A percentile compares a stretch with the other conserved stretches of the same genome.
phyloP scores from a whole-genome alignment of 257 asterid species.

The Rubia yunnanensis region DNA sequence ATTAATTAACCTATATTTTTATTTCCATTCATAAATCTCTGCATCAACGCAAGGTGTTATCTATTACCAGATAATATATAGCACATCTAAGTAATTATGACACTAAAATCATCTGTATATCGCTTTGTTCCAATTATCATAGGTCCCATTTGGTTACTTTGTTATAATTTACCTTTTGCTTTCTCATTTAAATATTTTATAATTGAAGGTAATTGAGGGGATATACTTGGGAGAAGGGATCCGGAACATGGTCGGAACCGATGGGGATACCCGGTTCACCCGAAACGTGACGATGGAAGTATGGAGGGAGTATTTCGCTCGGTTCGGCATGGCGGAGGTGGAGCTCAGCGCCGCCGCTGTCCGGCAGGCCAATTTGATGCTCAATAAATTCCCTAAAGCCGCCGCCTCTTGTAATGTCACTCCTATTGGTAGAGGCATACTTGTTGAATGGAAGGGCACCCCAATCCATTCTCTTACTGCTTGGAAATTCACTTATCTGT shows the following conservation, averaged over 20 bases:
- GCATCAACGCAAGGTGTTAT: no score
- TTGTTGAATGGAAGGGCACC: slow-evolving; percentile 37
- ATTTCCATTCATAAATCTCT: no score
- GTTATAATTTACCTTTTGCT: no score
- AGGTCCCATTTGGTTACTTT: no score
- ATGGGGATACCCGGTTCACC: slow-evolving; percentile 37
- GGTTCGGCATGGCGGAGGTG: slow-evolving; percentile 33
- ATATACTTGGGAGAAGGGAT: slow-evolving; percentile 47
- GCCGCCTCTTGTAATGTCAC: slow-evolving; percentile 15
- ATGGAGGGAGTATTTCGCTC: slow-evolving; percentile 52
- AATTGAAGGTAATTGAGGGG: slow-evolving; percentile 23
- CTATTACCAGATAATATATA: no score
- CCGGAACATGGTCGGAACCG: slow-evolving; percentile 39
- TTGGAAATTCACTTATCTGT: slow-evolving; percentile 31
- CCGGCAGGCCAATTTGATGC: slow-evolving; percentile 31
- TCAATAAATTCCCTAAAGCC: slow-evolving; percentile 21
- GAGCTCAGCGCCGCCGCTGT: slow-evolving; percentile 26
- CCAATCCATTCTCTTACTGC: slow-evolving; percentile 34
- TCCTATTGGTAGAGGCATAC: slow-evolving; percentile 17
- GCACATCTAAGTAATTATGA: no score
- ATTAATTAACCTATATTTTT: no score
- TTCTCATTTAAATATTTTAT: no score
- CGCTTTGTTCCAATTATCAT: no score
- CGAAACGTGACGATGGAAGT: slow-evolving; percentile 53
- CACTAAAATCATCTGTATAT: no score